Evolutionary conservation across 2,329 filamentous ascomycete genomes (phyloP).

Genomic region (Alternaria sp.): DNA sequence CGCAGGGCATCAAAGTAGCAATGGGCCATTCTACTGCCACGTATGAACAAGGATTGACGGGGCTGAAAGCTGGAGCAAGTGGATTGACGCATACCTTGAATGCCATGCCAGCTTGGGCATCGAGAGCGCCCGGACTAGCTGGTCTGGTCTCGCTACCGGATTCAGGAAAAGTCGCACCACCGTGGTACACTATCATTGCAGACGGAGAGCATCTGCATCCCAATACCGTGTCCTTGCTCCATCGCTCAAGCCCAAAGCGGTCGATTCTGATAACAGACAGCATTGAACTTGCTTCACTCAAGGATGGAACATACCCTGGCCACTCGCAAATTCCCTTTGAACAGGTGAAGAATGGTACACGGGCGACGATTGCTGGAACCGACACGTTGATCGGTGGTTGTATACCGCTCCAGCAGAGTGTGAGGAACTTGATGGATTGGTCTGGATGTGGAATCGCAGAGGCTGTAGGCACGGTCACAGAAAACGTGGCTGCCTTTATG

Average conservation of each 20-base stretch:
- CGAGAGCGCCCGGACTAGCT: constrained; percentile 59
- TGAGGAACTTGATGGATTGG: constrained; percentile 57
- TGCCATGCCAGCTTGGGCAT: constrained; percentile 59
- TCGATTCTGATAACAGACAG: constrained; percentile 62
- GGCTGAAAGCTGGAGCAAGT: constrained; percentile 57
- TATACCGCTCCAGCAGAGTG: constrained; percentile 58
- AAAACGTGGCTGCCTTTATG: constrained; percentile 60
- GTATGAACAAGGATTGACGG: constrained; percentile 54
- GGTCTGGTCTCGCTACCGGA: constrained; percentile 48
- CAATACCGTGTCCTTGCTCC: constrained; percentile 55
- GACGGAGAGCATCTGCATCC: constrained; percentile 63
- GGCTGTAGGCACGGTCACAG: constrained; percentile 57
- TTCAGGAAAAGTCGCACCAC: constrained; percentile 33
- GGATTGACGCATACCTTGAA: constrained; percentile 63
- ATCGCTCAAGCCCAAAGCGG: constrained; percentile 54
- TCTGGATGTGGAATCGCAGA: constrained; percentile 55
- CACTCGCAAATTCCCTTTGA: constrained; percentile 59
- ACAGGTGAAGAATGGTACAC: constrained; percentile 57
- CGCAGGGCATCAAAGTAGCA: constrained; percentile 53
- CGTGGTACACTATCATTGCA: constrained; percentile 61
- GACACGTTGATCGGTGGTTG: constrained; percentile 62
- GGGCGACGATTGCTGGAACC: constrained; percentile 59
- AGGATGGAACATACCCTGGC: constrained; percentile 59
- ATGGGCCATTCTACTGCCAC: constrained; percentile 60
- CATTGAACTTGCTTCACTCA: constrained; percentile 61